Percentiles rank a stretch among this genome's conserved stretches.
These are phyloP conservation scores for Pugionium cornutum DNA, from an alignment of 345 rosid genomes.

Conservation along the genomic window DNA sequence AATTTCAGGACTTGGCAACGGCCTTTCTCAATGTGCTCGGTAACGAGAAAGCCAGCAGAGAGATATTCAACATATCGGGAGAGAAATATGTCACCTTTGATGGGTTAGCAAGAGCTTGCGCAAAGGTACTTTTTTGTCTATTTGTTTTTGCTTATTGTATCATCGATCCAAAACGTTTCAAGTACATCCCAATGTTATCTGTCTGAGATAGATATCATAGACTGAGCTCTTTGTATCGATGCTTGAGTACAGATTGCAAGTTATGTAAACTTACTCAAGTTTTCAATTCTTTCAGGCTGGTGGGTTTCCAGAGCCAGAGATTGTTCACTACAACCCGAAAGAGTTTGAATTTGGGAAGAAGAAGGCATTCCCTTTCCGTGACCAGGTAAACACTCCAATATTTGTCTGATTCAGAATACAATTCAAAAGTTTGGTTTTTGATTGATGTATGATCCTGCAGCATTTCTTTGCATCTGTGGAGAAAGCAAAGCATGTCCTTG, in stretches of 20 bases:
- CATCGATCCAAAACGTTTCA: not conserved
- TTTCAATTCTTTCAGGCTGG: slow-evolving; percentile 59
- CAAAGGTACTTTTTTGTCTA: slow-evolving; percentile 60
- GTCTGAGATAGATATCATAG: not conserved
- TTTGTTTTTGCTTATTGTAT: not conserved
- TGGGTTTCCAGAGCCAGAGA: slow-evolving; percentile 94
- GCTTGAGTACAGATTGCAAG: not conserved
- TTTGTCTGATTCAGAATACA: slow-evolving; percentile 14
- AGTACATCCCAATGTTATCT: not conserved
- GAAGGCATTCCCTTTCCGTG: slow-evolving; percentile 98
- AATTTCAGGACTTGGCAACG: slow-evolving; percentile 77
- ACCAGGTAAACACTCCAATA: slow-evolving; percentile 56
- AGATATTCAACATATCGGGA: slow-evolving; percentile 91
- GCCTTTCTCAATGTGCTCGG: slow-evolving; percentile 77
- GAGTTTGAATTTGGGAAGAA: slow-evolving; percentile 93
- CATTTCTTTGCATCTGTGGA: slow-evolving; percentile 94
- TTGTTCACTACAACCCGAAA: slow-evolving; percentile 83
- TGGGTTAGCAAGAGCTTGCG: slow-evolving; percentile 93
- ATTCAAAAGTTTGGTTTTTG: not conserved
- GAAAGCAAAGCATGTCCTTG: slow-evolving; percentile 83
- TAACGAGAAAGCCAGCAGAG: slow-evolving; percentile 79
- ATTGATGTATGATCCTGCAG: slow-evolving; percentile 40
- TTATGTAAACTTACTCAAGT: not conserved
- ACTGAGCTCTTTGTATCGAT: slow-evolving; percentile 4
- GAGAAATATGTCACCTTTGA: slow-evolving; percentile 88